phyloP scores from a whole-genome alignment of 306 rosid genomes.

The Corylus americana region DNA sequence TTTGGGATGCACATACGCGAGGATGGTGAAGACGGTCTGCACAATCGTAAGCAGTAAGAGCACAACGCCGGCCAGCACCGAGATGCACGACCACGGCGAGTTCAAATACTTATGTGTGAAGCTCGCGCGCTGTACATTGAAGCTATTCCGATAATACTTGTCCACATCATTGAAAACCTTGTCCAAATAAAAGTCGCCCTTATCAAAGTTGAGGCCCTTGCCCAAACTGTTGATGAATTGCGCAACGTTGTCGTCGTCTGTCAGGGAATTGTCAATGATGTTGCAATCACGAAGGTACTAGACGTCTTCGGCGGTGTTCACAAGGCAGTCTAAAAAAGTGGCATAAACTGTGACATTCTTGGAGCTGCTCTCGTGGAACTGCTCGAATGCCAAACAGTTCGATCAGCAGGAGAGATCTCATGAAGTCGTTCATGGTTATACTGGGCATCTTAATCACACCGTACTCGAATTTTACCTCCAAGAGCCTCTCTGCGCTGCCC shows the following conservation, averaged over 20 bases:
- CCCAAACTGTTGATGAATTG: conserved; percentile 35
- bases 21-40: conserved; percentile 21
- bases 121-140: conserved; percentile 46
- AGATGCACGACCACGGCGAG: conserved; percentile 49
- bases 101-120: conserved; percentile 47
- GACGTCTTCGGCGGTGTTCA: conserved; percentile 37
- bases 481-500: conserved; percentile 22
- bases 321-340: conserved; percentile 37
- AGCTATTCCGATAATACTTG: conserved; percentile 24
- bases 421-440: conserved; percentile 40
- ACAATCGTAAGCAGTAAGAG: conserved; percentile 33
- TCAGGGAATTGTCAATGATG: conserved; percentile 32
- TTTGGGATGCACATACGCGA: too few species aligned
- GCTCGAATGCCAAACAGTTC: conserved; percentile 50
- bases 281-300: conserved; percentile 35
- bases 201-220: neutral
- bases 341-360: conserved; percentile 44
- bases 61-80: conserved; percentile 39
- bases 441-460: conserved; percentile 41
- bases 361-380: conserved; percentile 26
- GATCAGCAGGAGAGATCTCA: conserved; percentile 21
- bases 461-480: conserved; percentile 26
- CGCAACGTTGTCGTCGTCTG: conserved; percentile 28
- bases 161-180: conserved; percentile 40
- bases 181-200: conserved; percentile 21